phyloP scores from a whole-genome alignment of 1,139 yeast species.

The Diutina ranongensis region DNA sequence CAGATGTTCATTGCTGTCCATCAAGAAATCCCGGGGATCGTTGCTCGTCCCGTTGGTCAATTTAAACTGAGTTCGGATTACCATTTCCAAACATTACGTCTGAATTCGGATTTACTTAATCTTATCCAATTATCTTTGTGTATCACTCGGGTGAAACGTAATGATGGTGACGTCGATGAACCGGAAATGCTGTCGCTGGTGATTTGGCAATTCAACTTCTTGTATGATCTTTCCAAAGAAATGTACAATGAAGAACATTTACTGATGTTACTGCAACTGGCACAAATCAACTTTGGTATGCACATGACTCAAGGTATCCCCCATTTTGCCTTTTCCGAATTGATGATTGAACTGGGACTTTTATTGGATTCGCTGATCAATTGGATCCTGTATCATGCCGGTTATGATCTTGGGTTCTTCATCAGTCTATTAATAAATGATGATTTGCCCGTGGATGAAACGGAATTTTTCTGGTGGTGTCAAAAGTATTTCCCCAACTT shows the following conservation, averaged over 20 bases:
- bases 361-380: constrained; percentile 60
- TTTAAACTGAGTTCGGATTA: constrained; percentile 85
- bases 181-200: constrained; percentile 53
- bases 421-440: constrained; percentile 67
- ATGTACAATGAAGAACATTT: constrained; percentile 81
- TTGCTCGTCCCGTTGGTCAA: constrained; percentile 94
- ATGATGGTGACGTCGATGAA: constrained; percentile 21
- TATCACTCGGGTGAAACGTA: constrained; percentile 52
- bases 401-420: constrained; percentile 89
- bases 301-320: constrained; percentile 76
- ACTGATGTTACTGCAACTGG: constrained; percentile 53
- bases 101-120: constrained; percentile 79
- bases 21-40: constrained; percentile 92
- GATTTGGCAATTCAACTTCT: constrained; percentile 94
- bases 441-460: constrained; percentile 70
- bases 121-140: constrained; percentile 86
- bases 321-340: constrained; percentile 70
- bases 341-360: constrained; percentile 77
- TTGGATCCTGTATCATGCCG: constrained; percentile 92
- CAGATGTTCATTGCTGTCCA: constrained; percentile 55
- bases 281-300: constrained; percentile 73
- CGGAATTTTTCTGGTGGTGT: constrained; percentile 68
- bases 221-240: constrained; percentile 62
- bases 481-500: constrained; percentile 68
- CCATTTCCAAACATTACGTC: constrained; percentile 88